Evolutionary conservation across 495 filamentous ascomycete genomes (phyloP).

Genomic region (Polyplosphaeria fusca): DNA sequence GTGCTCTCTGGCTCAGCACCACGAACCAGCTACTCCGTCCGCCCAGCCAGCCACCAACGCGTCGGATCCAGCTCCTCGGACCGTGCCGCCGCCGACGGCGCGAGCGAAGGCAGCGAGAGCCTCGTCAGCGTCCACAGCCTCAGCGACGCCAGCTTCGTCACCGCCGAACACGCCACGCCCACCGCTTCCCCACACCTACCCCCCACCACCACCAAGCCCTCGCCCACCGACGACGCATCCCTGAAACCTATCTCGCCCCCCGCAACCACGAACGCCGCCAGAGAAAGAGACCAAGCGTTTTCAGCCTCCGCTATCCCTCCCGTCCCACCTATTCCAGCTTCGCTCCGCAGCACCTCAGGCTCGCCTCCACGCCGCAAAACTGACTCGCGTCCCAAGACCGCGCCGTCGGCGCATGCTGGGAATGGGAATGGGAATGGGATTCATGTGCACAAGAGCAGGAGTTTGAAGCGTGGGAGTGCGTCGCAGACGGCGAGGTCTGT

Average conservation of each 20-base stretch:
- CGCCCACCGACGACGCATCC: not conserved
- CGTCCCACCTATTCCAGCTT: slow-evolving; percentile 30
- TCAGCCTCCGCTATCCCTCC: slow-evolving; percentile 21
- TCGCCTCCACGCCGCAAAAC: not conserved
- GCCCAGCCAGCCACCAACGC: slow-evolving; percentile 7
- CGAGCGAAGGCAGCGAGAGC: slow-evolving; percentile 9
- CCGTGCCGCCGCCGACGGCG: slow-evolving; percentile 27
- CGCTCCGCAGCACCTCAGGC: slow-evolving; percentile 16
- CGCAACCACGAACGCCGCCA: not conserved
- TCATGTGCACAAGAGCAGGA: slow-evolving; percentile 19
- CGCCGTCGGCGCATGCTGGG: slow-evolving; percentile 4
- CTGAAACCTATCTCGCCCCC: not conserved
- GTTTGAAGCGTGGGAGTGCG: slow-evolving; percentile 14
- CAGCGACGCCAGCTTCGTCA: slow-evolving; percentile 20
- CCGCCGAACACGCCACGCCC: slow-evolving; percentile 14
- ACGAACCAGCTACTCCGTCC: slow-evolving; percentile 18
- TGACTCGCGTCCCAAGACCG: slow-evolving; percentile 16
- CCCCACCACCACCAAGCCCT: too few relatives aligned
- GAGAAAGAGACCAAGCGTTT: slow-evolving; percentile 6
- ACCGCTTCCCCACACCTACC: not conserved
- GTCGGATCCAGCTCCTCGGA: not conserved
- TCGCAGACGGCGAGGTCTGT: not conserved
- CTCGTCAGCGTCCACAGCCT: slow-evolving; percentile 25
- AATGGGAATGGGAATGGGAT: slow-evolving; percentile 19
- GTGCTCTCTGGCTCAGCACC: slow-evolving; percentile 53